Evolutionary conservation across 129 eudicot genomes (phyloP).

Genomic region (Gnaphalium uliginosum): DNA sequence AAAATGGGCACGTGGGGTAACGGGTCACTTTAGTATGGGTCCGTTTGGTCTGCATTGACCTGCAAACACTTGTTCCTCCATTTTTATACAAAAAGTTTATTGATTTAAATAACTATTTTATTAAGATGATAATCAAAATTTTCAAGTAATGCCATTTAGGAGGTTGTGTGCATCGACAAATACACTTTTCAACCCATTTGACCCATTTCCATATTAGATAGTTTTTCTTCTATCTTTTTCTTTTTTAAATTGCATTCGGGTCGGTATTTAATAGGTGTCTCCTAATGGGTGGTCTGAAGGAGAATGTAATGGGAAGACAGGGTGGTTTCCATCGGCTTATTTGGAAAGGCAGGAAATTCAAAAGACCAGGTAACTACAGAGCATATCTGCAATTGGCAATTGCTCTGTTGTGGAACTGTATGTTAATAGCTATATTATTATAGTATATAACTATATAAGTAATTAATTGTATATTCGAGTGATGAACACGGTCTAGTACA

Average conservation of each 20-base stretch:
- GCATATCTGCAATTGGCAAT: neutral
- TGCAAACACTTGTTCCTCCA: neutral
- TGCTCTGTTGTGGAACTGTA: conserved; percentile 7
- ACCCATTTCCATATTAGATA: neutral
- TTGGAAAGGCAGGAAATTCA: conserved; percentile 49
- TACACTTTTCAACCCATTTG: neutral
- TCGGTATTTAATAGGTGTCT: conserved; percentile 48
- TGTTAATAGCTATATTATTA: neutral
- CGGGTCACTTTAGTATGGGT: neutral
- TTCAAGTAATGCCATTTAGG: neutral
- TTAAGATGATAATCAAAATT: neutral
- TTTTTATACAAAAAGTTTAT: neutral
- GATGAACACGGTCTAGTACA: conserved; percentile 21
- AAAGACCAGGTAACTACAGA: conserved; percentile 7
- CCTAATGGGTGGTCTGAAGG: conserved; percentile 97
- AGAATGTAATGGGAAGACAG: conserved; percentile 72
- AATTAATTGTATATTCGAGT: conserved; percentile 25
- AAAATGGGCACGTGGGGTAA: neutral
- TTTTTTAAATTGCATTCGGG: neutral
- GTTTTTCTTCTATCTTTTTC: neutral
- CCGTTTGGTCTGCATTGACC: neutral
- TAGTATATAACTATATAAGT: conserved; percentile 24
- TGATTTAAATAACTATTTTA: neutral
- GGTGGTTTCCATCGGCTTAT: conserved; percentile 97
- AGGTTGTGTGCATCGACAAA: conserved; percentile 3